A percentile compares a stretch with the other conserved stretches of the same genome.
phyloP scores from a whole-genome alignment of 192 early-diverging fungal species.

The Coemansia pectinata region DNA sequence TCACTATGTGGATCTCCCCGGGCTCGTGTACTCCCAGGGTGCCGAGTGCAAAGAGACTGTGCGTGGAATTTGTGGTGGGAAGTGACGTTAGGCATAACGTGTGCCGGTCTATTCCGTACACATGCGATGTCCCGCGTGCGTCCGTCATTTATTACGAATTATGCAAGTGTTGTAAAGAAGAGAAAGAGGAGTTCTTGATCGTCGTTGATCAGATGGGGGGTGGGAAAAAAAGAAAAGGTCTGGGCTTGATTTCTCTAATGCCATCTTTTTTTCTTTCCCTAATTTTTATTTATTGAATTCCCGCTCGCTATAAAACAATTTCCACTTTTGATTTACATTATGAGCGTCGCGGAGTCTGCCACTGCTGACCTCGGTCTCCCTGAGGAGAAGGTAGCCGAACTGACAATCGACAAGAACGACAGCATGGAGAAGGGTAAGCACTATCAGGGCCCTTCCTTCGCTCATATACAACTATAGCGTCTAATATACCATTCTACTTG shows the following conservation, averaged over 20 bases:
- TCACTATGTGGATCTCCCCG: conserved; percentile 43
- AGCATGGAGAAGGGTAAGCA: conserved; percentile 16
- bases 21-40: conserved; percentile 43
- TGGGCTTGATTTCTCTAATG: background rate
- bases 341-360: conserved; percentile 21
- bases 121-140: conserved; percentile 30
- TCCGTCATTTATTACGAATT: conserved; percentile 20
- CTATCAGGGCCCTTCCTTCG: background rate
- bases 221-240: background rate
- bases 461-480: background rate
- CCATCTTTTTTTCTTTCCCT: background rate
- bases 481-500: background rate
- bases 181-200: background rate
- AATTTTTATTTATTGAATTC: background rate
- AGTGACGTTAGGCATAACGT: conserved; percentile 40
- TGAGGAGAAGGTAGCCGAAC: conserved; percentile 9
- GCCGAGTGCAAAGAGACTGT: conserved; percentile 40
- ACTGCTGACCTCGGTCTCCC: background rate
- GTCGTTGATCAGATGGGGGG: background rate
- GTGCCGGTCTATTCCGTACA: conserved; percentile 53
- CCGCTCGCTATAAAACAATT: background rate
- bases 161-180: background rate
- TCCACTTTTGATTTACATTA: background rate
- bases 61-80: background rate
- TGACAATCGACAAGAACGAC: conserved; percentile 11